Evolutionary conservation across 2,329 filamentous ascomycete genomes (phyloP).

Genomic region (Alternaria arbusti): DNA sequence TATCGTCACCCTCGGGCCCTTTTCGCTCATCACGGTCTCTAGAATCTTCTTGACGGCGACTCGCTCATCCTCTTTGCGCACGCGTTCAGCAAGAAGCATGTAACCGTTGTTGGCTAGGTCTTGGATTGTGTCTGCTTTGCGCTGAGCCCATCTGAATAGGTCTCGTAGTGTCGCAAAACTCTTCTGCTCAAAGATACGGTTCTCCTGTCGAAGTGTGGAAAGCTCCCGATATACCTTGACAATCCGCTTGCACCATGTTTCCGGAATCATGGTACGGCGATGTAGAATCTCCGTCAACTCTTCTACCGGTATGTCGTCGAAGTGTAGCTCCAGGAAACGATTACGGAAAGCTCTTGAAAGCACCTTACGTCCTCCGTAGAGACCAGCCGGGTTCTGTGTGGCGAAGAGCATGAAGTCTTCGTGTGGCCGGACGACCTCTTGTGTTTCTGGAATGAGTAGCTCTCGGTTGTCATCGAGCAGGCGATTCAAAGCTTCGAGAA

Average conservation of each 20-base stretch:
- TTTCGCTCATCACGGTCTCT: conserved; percentile 79
- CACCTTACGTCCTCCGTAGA: conserved; percentile 94
- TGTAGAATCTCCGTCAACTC: conserved; percentile 92
- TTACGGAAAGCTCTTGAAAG: conserved; percentile 95
- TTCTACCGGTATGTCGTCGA: conserved; percentile 95
- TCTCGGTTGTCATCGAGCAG: conserved; percentile 96
- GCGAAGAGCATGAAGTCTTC: conserved; percentile 98
- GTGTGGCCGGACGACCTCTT: conserved; percentile 90
- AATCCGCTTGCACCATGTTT: conserved; percentile 89
- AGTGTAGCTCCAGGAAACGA: conserved; percentile 94
- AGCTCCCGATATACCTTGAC: conserved; percentile 94
- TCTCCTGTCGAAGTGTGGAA: conserved; percentile 86
- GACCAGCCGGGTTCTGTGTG: conserved; percentile 92
- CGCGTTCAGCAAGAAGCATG: conserved; percentile 93
- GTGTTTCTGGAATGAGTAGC: conserved; percentile 92
- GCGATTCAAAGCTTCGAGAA: conserved; percentile 93
- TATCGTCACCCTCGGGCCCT: conserved; percentile 69
- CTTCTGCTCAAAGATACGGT: conserved; percentile 92
- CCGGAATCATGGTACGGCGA: conserved; percentile 84
- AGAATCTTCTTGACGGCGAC: conserved; percentile 84
- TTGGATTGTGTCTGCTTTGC: conserved; percentile 83
- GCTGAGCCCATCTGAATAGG: conserved; percentile 91
- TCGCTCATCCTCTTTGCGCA: conserved; percentile 88
- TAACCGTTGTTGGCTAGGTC: conserved; percentile 92
- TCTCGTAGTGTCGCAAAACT: conserved; percentile 97